Evolutionary conservation across 768 basidiomycete species (phyloP).

Genomic region (Tulasnella sp.): DNA sequence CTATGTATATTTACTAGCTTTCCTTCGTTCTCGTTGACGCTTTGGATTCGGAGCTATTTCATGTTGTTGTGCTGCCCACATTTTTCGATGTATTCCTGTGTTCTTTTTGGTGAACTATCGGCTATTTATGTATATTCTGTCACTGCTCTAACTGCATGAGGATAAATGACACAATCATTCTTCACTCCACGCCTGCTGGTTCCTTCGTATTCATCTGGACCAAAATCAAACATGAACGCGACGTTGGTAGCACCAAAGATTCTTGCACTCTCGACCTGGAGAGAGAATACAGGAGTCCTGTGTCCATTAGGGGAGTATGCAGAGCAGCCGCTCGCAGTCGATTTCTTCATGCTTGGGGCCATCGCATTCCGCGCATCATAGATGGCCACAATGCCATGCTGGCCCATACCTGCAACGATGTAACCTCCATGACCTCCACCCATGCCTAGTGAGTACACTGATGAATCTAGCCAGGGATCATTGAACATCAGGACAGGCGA

Average conservation of each 20-base stretch:
- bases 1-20: too few relatives aligned
- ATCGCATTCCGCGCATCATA: slow-evolving; percentile 54
- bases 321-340: slow-evolving; percentile 54
- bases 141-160: too few relatives aligned
- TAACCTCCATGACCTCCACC: slow-evolving; percentile 57
- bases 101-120: too few relatives aligned
- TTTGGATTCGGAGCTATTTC: too few relatives aligned
- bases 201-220: too few relatives aligned
- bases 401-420: slow-evolving; percentile 62
- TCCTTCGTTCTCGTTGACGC: too few relatives aligned
- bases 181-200: too few relatives aligned
- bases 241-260: slow-evolving; percentile 68
- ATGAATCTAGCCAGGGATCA: slow-evolving; percentile 55
- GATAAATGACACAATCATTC: too few relatives aligned
- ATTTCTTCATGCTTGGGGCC: neutral
- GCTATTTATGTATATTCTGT: too few relatives aligned
- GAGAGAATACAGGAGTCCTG: slow-evolving; percentile 60
- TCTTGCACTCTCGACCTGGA: slow-evolving; percentile 63
- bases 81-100: too few relatives aligned
- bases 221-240: slow-evolving; percentile 71
- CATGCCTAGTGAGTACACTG: slow-evolving; percentile 62
- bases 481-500: slow-evolving; percentile 45
- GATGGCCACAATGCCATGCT: slow-evolving; percentile 64
- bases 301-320: slow-evolving; percentile 62
- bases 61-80: too few relatives aligned